phyloP scores from a whole-genome alignment of 805 yeast species.

The Yarrowia porcina region DNA sequence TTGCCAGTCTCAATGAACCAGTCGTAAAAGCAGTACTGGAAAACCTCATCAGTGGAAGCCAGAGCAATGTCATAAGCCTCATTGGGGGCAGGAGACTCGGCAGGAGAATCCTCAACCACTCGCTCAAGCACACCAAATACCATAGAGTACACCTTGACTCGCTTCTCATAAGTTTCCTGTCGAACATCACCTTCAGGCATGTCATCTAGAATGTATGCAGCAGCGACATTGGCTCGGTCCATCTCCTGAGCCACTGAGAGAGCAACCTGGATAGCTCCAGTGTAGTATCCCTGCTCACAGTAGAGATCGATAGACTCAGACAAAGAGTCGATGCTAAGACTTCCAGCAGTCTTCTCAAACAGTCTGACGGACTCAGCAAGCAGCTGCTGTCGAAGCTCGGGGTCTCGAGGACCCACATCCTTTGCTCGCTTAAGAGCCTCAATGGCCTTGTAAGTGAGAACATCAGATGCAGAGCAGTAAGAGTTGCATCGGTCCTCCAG shows the following conservation, averaged over 20 bases:
- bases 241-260: conserved; percentile 69
- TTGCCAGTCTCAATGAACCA: conserved; percentile 83
- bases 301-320: conserved; percentile 77
- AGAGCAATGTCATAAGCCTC: conserved; percentile 68
- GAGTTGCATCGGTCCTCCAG: conserved; percentile 92
- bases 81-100: conserved; percentile 46
- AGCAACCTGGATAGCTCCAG: conserved; percentile 82
- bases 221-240: conserved; percentile 59
- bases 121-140: conserved; percentile 72
- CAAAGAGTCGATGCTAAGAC: conserved; percentile 72
- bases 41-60: conserved; percentile 71
- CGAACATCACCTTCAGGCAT: conserved; percentile 51
- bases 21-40: conserved; percentile 87
- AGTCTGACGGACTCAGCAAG: conserved; percentile 70
- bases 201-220: conserved; percentile 55
- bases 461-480: conserved; percentile 91
- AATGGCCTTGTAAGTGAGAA: conserved; percentile 86
- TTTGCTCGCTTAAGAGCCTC: conserved; percentile 88
- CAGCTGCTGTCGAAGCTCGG: conserved; percentile 63
- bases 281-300: conserved; percentile 70
- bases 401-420: conserved; percentile 62
- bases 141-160: conserved; percentile 61
- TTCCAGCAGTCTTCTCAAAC: conserved; percentile 75
- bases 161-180: conserved; percentile 49
- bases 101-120: conserved; percentile 53